Evolutionary conservation across 108 stramenopile species (phyloP).

Genomic region (Nitzschia palea): DNA sequence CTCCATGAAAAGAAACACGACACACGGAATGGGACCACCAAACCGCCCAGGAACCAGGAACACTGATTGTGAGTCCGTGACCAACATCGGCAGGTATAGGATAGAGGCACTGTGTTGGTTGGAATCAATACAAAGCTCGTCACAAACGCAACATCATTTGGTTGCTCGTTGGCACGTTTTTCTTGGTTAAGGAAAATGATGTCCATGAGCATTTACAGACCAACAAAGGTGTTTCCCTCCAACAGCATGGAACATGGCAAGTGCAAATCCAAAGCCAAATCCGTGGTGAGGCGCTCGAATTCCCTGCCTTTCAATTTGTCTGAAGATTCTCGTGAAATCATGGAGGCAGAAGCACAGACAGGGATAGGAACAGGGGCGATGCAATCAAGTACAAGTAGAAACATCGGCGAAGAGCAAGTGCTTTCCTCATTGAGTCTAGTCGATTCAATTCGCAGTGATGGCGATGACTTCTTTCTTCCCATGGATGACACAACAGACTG

Average conservation of each 20-base stretch:
- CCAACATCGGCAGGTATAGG: too few species aligned
- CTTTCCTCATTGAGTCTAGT: background rate
- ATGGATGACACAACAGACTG: background rate
- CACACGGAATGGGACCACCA: too few species aligned
- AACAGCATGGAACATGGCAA: too few species aligned
- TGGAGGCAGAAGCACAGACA: background rate
- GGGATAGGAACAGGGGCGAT: background rate
- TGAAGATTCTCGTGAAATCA: background rate
- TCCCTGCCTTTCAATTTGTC: constrained; percentile 4
- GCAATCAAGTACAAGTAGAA: background rate
- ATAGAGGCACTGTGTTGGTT: too few species aligned
- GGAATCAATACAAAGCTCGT: too few species aligned
- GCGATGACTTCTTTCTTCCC: constrained; percentile 8
- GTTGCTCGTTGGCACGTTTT: too few species aligned
- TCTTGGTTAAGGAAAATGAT: constrained; percentile 6
- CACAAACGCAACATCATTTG: too few species aligned
- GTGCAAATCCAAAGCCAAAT: background rate
- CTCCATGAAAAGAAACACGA: too few species aligned
- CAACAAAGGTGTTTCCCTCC: background rate
- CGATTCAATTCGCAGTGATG: background rate
- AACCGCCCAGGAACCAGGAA: too few species aligned
- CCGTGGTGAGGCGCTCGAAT: background rate
- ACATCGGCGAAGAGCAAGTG: background rate
- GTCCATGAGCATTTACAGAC: constrained; percentile 5
- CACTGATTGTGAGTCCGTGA: too few species aligned